Evolutionary conservation across 345 rosid genomes (phyloP).

Genomic region (Syzygium aromaticum): DNA sequence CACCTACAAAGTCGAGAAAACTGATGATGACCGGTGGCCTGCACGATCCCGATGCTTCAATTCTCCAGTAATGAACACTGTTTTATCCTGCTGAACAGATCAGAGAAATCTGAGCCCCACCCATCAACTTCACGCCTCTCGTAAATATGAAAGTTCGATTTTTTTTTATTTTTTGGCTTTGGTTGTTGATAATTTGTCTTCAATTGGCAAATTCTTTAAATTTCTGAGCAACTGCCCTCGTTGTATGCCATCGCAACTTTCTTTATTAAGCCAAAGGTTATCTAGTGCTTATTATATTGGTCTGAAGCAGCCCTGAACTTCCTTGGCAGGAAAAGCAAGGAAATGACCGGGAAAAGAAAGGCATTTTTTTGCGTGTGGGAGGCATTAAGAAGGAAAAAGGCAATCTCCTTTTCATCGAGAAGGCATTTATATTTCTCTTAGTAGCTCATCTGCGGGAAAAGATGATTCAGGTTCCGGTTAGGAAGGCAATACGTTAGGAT

Average conservation of each 20-base stretch:
- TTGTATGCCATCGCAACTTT: not conserved
- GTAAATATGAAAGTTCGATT: not conserved
- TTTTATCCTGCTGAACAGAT: not conserved
- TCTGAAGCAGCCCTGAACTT: not conserved
- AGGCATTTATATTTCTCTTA: not conserved
- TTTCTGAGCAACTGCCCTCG: not conserved
- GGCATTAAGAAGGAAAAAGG: not conserved
- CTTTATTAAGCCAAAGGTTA: not conserved
- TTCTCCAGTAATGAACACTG: not conserved
- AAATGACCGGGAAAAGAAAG: not conserved
- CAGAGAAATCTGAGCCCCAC: not conserved
- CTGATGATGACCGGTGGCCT: not conserved
- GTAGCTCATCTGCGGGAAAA: not conserved
- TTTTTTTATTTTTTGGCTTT: not conserved
- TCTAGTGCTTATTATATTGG: not conserved
- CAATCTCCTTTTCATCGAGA: not conserved
- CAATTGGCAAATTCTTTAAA: not conserved
- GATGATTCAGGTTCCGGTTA: not conserved
- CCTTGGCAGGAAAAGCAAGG: conserved; percentile 1
- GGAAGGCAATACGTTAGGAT: not conserved
- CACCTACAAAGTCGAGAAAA: not conserved
- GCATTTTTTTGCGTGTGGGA: conserved; percentile 2
- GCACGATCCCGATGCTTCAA: not conserved
- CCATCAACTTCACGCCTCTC: not conserved
- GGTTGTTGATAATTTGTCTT: not conserved